These are phyloP conservation scores for Plasmodium fragile DNA, from an alignment of 169 alveolate species.

Conservation along the genomic window DNA sequence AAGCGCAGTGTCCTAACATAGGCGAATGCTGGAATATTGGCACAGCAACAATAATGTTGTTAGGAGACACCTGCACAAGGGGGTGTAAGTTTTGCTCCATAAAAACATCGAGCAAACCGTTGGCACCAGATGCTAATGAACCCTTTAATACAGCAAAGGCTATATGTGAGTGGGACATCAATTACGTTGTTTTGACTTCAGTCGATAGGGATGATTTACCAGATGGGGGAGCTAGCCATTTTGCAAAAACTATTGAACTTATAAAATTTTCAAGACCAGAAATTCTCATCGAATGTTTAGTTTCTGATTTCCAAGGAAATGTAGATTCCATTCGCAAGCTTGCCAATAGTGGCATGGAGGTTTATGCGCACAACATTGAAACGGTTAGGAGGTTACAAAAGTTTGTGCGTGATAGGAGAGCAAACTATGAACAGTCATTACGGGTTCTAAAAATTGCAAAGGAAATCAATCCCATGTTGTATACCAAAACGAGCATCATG, in stretches of 20 bases:
- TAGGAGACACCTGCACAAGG: constrained; percentile 87
- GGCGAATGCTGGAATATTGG: constrained; percentile 88
- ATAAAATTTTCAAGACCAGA: constrained; percentile 79
- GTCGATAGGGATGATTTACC: constrained; percentile 86
- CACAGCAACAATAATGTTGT: constrained; percentile 85
- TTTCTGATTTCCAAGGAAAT: constrained; percentile 82
- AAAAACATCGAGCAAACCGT: constrained; percentile 82
- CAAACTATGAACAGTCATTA: constrained; percentile 78
- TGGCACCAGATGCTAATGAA: constrained; percentile 83
- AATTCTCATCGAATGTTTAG: constrained; percentile 83
- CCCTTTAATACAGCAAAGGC: constrained; percentile 84
- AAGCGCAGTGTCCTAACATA: constrained; percentile 87
- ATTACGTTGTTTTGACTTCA: constrained; percentile 82
- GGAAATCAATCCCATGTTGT: constrained; percentile 75
- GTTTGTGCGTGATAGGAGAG: constrained; percentile 82
- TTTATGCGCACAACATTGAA: constrained; percentile 85
- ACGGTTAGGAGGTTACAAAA: constrained; percentile 80
- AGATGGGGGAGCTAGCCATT: constrained; percentile 85
- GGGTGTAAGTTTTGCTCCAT: constrained; percentile 86
- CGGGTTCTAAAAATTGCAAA: constrained; percentile 77
- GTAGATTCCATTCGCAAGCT: constrained; percentile 65
- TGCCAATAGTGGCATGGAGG: constrained; percentile 81
- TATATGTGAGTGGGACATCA: constrained; percentile 83
- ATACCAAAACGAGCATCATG: constrained; percentile 83
- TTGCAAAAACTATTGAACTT: constrained; percentile 81